A percentile compares a stretch with the other conserved stretches of the same genome.
phyloP scores from a whole-genome alignment of 108 stramenopile genomes.

The Craspedostauros australis region DNA sequence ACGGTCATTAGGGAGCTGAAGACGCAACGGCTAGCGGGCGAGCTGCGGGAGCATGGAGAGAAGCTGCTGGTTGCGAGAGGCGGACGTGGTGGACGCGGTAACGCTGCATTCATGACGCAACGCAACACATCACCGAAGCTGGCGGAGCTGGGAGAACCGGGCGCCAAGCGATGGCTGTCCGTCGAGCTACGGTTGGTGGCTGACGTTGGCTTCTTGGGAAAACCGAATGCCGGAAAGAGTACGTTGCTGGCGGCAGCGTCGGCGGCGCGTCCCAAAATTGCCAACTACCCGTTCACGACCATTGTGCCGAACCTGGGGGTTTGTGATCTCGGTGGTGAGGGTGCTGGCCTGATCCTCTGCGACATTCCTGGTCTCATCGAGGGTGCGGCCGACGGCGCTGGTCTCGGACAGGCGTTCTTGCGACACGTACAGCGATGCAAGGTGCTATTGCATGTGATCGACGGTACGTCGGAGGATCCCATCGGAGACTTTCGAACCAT shows the following conservation, averaged over 20 bases:
- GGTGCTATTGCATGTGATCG: slow-evolving; percentile 91
- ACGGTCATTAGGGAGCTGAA: slow-evolving; percentile 86
- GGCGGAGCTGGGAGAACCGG: slow-evolving; percentile 88
- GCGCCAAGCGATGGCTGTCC: slow-evolving; percentile 79
- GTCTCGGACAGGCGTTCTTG: slow-evolving; percentile 86
- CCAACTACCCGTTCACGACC: slow-evolving; percentile 97
- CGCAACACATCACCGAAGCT: slow-evolving; percentile 82
- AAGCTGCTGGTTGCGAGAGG: slow-evolving; percentile 84
- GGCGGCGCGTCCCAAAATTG: slow-evolving; percentile 93
- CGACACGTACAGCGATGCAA: slow-evolving; percentile 89
- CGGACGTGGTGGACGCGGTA: slow-evolving; percentile 93
- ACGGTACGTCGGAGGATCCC: slow-evolving; percentile 90
- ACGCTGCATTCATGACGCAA: slow-evolving; percentile 87
- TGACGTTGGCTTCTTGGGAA: slow-evolving; percentile 94
- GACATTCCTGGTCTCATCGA: slow-evolving; percentile 95
- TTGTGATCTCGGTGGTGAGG: slow-evolving; percentile 77
- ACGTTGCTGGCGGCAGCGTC: slow-evolving; percentile 84
- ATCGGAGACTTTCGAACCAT: slow-evolving; percentile 89
- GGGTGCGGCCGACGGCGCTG: slow-evolving; percentile 77
- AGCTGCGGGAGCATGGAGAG: slow-evolving; percentile 76
- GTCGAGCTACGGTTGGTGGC: slow-evolving; percentile 93
- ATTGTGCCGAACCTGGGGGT: slow-evolving; percentile 96
- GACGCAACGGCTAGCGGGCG: slow-evolving; percentile 85
- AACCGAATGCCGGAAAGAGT: slow-evolving; percentile 99
- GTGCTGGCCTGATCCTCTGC: slow-evolving; percentile 81